phyloP scores from a whole-genome alignment of 2,329 filamentous ascomycete species.

The Cercospora brassicicola region DNA sequence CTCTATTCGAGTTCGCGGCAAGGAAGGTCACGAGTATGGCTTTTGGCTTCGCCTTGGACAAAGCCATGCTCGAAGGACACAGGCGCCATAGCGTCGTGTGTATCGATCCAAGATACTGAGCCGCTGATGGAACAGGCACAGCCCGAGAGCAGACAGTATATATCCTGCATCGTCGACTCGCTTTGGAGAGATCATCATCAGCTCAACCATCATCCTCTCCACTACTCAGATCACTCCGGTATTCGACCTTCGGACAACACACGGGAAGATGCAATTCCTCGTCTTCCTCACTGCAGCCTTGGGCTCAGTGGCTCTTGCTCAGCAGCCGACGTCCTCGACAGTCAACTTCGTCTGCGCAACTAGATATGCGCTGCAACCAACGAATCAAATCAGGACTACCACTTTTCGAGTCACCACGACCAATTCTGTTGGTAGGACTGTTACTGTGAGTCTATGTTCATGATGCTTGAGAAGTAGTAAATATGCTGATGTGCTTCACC shows the following conservation, averaged over 20 bases:
- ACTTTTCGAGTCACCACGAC: conserved; percentile 7
- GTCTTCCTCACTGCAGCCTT: conserved; percentile 7
- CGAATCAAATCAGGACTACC: conserved; percentile 7
- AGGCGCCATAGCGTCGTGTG: not conserved
- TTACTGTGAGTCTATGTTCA: conserved; percentile 2
- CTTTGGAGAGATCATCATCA: conserved; percentile 4
- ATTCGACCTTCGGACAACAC: not conserved
- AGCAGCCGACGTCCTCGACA: not conserved
- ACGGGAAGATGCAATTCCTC: conserved; percentile 7
- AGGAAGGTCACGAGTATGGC: not conserved
- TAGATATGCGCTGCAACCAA: conserved; percentile 3
- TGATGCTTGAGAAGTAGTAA: too few species aligned
- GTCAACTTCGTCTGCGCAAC: conserved; percentile 9
- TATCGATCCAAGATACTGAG: too few species aligned
- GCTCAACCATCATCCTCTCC: conserved; percentile 5
- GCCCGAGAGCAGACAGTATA: conserved; percentile 1
- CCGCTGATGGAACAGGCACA: too few species aligned
- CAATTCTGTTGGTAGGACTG: conserved; percentile 4
- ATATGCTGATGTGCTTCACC: not conserved
- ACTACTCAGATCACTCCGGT: not conserved
- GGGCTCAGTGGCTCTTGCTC: conserved; percentile 8
- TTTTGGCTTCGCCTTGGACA: not conserved
- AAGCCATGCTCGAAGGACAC: not conserved
- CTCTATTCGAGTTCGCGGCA: not conserved
- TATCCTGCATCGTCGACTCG: not conserved